These are phyloP conservation scores for Stemphylium beticola DNA, from an alignment of 2,329 filamentous ascomycete species.

Conservation along the genomic window DNA sequence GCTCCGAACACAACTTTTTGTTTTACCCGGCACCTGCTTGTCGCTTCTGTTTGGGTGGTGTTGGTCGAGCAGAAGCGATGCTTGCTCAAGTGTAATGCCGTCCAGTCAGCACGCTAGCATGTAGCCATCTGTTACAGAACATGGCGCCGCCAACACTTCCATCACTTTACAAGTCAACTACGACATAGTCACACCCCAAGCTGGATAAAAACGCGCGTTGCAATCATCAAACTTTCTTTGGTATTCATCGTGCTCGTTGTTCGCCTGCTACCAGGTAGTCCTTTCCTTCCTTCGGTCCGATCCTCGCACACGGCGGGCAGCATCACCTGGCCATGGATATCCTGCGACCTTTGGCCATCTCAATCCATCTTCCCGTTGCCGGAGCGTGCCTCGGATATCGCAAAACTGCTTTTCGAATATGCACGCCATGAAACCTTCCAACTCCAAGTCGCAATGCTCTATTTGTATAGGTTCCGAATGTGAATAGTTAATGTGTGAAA, in stretches of 20 bases:
- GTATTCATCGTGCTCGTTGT: conserved; percentile 13
- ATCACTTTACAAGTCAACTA: not conserved
- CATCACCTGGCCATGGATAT: conserved; percentile 14
- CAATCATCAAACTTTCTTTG: conserved; percentile 25
- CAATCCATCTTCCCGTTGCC: conserved; percentile 17
- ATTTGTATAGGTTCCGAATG: conserved; percentile 24
- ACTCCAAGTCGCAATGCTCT: conserved; percentile 47
- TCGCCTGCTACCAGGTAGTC: conserved; percentile 15
- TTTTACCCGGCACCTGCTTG: conserved; percentile 15
- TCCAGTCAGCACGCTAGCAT: conserved; percentile 27
- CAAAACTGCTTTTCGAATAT: conserved; percentile 37
- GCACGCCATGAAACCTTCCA: conserved; percentile 36
- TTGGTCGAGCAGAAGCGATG: conserved; percentile 22
- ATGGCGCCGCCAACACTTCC: not conserved
- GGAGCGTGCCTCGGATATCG: conserved; percentile 16
- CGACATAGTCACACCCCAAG: not conserved
- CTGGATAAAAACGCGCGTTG: not conserved
- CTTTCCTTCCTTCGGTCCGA: conserved; percentile 20
- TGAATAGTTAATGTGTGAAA: conserved; percentile 10
- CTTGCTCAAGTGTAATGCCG: conserved; percentile 5
- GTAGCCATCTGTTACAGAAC: conserved; percentile 2
- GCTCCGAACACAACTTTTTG: conserved; percentile 2
- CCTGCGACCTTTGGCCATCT: conserved; percentile 16
- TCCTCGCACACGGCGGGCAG: conserved; percentile 17
- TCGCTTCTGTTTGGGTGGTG: conserved; percentile 14